Evolutionary conservation across 108 stramenopile genomes (phyloP).

Genomic region (Cyclotella sp.): DNA sequence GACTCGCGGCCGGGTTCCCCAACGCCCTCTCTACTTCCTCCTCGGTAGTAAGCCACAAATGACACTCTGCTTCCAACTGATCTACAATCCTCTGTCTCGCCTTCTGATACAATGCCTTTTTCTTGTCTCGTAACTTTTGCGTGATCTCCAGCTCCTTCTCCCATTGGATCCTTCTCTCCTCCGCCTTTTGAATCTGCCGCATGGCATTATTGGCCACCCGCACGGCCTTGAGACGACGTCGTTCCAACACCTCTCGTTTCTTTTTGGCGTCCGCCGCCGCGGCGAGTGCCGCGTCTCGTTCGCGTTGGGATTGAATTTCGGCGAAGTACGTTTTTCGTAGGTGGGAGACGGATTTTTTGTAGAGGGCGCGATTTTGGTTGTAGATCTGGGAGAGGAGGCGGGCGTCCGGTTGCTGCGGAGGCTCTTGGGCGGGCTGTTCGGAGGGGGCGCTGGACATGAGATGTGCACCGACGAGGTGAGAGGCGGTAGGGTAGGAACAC

Average conservation of each 20-base stretch:
- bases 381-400: constrained; percentile 49
- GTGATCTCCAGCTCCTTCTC: constrained; percentile 64
- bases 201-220: constrained; percentile 62
- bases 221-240: constrained; percentile 78
- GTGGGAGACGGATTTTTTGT: constrained; percentile 67
- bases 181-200: constrained; percentile 54
- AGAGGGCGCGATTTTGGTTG: constrained; percentile 62
- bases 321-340: constrained; percentile 74
- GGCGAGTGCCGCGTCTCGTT: constrained; percentile 25
- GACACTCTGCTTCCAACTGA: constrained; percentile 80
- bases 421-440: neutral
- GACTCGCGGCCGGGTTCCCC: constrained; percentile 61
- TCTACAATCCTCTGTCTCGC: constrained; percentile 75
- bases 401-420: constrained; percentile 11
- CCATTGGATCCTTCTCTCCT: constrained; percentile 60
- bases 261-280: constrained; percentile 62
- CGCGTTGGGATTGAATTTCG: constrained; percentile 62
- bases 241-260: constrained; percentile 67
- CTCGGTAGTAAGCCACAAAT: constrained; percentile 75
- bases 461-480: no score
- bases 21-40: constrained; percentile 88
- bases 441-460: neutral
- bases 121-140: constrained; percentile 63
- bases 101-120: constrained; percentile 53
- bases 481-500: no score